Evolutionary conservation across 2,329 filamentous ascomycete species (phyloP), one percentile per base, ranked within the genome.

Genomic region (Xylariaceae sp.): DNA sequence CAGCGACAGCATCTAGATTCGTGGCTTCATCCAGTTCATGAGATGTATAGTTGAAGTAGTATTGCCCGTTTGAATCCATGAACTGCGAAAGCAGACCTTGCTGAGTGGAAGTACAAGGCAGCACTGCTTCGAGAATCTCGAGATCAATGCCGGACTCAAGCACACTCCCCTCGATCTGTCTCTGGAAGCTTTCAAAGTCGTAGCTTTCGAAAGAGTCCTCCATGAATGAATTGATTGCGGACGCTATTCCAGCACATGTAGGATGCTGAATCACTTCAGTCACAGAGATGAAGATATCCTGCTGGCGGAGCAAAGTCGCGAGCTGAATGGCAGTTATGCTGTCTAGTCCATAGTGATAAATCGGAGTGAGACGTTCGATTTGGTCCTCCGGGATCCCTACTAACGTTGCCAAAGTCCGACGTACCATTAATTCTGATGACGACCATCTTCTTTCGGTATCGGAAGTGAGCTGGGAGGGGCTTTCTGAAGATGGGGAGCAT

Each of bases 291-390:
- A 68, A 65, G 40, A 84, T 73, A 0, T 84, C 84, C 19, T 77
- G 64, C 40, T 76, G 79, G 19, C 86, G 82, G 12, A 96, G 74
- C 30, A 78, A 73, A 1, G 82, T 78, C 0, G 90, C 88, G 7
- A 96, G 76, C 65, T 96, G 91, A 4, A 86, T 79, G 0, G 90
- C 88, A 57, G 87, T 91, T 64, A 97, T 94, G 67, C 91, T 96
- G 70, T 96, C 91, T 3, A 96, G 74, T 0, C 92, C 92, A n/a
- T 96, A 80, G 55, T 87, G 84, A 64, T 92, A 95, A 47, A 97
- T 89, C 0, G 88, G 90, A 0, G 84, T 89, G 7, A 79, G 67
- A 9, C 76, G 77, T 3, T 67, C 64, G 46, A 96, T 85, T 0
- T 72, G 73, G 0, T 74, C 64, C 1, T 67, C 53, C 0, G 79